Conservation (phyloP, 75 land plant genomes). For the Adiantum capillusveneris region DNA sequence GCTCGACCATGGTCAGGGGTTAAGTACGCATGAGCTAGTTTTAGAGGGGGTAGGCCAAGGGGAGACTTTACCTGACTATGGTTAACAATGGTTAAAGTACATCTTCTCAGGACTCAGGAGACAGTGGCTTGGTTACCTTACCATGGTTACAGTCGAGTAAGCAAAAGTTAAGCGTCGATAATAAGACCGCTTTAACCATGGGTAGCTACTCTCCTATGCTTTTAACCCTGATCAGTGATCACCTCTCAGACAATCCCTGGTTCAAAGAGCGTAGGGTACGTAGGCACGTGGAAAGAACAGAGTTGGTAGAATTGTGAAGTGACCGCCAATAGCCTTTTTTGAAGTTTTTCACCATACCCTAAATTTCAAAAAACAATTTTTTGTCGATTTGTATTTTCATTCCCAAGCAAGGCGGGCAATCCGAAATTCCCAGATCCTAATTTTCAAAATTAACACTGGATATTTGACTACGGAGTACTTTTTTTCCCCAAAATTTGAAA, state of each 20-base stretch:
- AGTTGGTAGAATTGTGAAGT: too few species aligned
- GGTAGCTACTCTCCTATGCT: not conserved
- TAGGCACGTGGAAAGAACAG: too few species aligned
- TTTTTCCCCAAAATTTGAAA: too few species aligned
- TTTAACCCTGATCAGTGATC: not conserved
- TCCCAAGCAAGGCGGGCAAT: too few species aligned
- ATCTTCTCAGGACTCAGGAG: not conserved
- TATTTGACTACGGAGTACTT: too few species aligned
- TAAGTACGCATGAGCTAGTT: not conserved
- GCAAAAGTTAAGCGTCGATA: not conserved
- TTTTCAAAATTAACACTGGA: too few species aligned
- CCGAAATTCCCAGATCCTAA: too few species aligned
- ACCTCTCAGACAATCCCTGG: not conserved
- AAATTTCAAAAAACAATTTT: too few species aligned
- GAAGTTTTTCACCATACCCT: too few species aligned
- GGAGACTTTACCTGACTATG: not conserved
- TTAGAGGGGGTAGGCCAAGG: not conserved
- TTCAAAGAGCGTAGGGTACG: too few species aligned
- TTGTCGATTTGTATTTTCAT: too few species aligned
- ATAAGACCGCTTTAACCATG: not conserved
- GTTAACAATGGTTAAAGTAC: not conserved
- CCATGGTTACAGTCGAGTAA: not conserved
- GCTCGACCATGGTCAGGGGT: not conserved
- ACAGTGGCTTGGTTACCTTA: not conserved
- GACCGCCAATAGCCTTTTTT: too few species aligned